phyloP scores from a whole-genome alignment of 257 asterid genomes.

The Capsicum chinense region DNA sequence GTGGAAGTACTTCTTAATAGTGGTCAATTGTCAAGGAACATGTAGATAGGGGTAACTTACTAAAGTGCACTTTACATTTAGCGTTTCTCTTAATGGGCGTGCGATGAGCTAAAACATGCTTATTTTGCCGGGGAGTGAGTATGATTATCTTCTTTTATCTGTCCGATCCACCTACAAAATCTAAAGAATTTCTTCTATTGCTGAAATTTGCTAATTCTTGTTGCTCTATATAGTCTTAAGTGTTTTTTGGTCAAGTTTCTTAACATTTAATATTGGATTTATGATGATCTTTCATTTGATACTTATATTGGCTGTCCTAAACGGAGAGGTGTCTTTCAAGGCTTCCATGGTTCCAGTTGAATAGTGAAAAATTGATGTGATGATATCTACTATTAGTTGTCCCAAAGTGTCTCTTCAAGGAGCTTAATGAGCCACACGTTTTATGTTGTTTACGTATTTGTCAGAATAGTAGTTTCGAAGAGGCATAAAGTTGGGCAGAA shows the following conservation, averaged over 20 bases:
- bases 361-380: background rate
- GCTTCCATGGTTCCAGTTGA: background rate
- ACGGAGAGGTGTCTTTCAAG: background rate
- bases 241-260: background rate
- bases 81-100: background rate
- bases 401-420: background rate
- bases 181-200: background rate
- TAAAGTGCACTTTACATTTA: background rate
- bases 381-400: conserved; percentile 3
- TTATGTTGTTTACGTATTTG: background rate
- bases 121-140: background rate
- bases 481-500: conserved; percentile 24
- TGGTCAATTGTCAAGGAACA: too few relatives aligned
- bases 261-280: background rate
- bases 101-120: background rate
- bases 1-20: too few relatives aligned
- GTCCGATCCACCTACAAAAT: background rate
- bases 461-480: background rate
- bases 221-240: background rate
- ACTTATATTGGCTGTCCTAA: background rate
- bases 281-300: conserved; percentile 12
- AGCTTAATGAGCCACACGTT: background rate
- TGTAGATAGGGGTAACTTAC: too few relatives aligned
- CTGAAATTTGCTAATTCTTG: background rate
- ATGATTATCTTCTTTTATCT: background rate